Evolutionary conservation across 192 early-diverging fungal species (phyloP).

Genomic region (Lobulomyces angularis): DNA sequence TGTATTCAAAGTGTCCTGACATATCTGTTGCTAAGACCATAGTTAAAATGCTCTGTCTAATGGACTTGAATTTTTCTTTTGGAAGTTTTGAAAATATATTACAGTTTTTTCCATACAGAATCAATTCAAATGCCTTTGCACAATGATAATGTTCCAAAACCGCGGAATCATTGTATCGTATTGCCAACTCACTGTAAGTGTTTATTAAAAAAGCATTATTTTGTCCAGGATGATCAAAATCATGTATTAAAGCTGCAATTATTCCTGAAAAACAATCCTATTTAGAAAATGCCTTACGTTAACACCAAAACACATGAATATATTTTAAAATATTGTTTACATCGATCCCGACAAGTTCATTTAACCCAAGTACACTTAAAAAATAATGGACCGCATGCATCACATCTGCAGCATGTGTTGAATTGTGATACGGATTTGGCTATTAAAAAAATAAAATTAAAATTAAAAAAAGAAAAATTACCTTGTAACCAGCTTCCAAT

Average conservation of each 20-base stretch:
- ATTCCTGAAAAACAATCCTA: too few species aligned
- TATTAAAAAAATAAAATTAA: constrained; percentile 5
- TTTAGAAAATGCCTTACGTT: too few species aligned
- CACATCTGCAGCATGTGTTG: constrained; percentile 42
- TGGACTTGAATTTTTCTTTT: constrained; percentile 28
- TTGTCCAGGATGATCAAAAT: constrained; percentile 45
- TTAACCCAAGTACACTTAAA: constrained; percentile 18
- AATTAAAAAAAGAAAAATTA: constrained; percentile 1
- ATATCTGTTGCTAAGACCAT: constrained; percentile 49
- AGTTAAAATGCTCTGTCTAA: constrained; percentile 33
- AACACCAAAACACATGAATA: too few species aligned
- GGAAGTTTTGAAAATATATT: constrained; percentile 31
- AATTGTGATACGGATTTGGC: constrained; percentile 40
- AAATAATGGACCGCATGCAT: constrained; percentile 34
- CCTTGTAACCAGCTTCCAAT: constrained; percentile 21
- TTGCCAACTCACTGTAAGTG: constrained; percentile 24
- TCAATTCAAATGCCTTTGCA: constrained; percentile 31
- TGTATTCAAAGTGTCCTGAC: constrained; percentile 43
- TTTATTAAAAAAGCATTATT: constrained; percentile 44
- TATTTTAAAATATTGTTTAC: too few species aligned
- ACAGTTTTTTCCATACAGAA: constrained; percentile 17
- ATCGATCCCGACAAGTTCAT: constrained; percentile 10
- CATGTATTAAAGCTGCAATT: constrained; percentile 35
- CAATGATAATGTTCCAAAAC: constrained; percentile 45
- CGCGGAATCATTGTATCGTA: constrained; percentile 45